phyloP scores from a whole-genome alignment of 495 filamentous ascomycete species.

The Schizothecium vesticola region DNA sequence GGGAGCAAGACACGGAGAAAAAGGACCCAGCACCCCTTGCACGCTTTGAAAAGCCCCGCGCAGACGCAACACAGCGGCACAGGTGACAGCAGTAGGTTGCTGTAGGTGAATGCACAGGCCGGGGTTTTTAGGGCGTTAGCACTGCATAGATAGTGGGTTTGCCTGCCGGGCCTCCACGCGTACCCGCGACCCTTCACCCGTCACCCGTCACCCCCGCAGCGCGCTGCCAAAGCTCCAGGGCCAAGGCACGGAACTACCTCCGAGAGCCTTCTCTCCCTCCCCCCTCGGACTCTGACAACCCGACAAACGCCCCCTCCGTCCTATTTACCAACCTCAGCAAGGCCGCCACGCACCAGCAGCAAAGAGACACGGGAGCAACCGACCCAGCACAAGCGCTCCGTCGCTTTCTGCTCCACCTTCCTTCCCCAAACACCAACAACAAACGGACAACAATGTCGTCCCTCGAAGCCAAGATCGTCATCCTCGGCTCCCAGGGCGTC shows the following conservation, averaged over 20 bases:
- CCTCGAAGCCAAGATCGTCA: slow-evolving; percentile 89
- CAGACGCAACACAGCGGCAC: neutral
- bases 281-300: neutral
- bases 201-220: neutral
- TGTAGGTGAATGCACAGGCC: neutral
- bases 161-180: neutral
- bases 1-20: neutral
- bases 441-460: slow-evolving; percentile 50
- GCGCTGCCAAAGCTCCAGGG: neutral
- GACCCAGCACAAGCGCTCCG: neutral
- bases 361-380: neutral
- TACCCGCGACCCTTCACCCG: neutral
- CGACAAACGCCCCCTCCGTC: neutral
- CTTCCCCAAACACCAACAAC: neutral
- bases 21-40: neutral
- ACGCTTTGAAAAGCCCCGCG: neutral
- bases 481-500: slow-evolving; percentile 85
- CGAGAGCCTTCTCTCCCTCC: neutral
- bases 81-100: neutral
- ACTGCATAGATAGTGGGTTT: neutral
- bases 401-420: neutral
- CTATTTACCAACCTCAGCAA: neutral
- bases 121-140: neutral
- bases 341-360: neutral
- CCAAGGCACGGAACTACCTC: neutral